A percentile compares a stretch with the other conserved stretches of the same genome.
phyloP scores from a whole-genome alignment of 371 early-diverging fungal genomes.

The Fennellomyces sp. region DNA sequence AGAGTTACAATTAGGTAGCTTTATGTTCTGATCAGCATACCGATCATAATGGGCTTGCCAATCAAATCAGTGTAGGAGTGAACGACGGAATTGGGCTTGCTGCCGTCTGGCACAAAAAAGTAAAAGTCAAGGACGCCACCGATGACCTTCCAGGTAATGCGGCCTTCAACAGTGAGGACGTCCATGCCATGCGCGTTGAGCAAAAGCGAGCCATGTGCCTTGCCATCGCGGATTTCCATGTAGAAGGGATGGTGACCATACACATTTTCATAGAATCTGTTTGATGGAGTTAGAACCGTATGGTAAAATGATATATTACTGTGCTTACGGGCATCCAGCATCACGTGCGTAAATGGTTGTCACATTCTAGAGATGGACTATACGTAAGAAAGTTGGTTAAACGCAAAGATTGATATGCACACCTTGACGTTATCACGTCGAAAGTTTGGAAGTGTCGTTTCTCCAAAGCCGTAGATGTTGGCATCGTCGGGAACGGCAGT shows the following conservation, averaged over 20 bases:
- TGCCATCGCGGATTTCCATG: conserved; percentile 68
- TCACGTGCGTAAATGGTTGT: conserved; percentile 66
- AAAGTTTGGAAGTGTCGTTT: conserved; percentile 31
- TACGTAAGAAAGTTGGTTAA: background rate
- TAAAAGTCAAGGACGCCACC: conserved; percentile 71
- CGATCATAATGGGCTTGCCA: conserved; percentile 65
- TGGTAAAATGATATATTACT: too few species aligned
- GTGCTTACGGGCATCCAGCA: conserved; percentile 45
- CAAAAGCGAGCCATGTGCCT: conserved; percentile 62
- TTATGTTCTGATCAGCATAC: background rate
- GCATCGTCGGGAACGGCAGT: conserved; percentile 54
- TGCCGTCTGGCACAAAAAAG: conserved; percentile 59
- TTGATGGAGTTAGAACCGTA: too few species aligned
- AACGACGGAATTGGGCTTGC: conserved; percentile 57
- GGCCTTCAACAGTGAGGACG: conserved; percentile 52
- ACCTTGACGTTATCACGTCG: conserved; percentile 4
- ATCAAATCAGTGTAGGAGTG: conserved; percentile 71
- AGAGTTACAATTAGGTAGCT: background rate
- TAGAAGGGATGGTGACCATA: conserved; percentile 81
- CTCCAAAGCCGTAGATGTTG: conserved; percentile 77
- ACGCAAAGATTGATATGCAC: background rate
- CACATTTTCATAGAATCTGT: conserved; percentile 54
- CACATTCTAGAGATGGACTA: conserved; percentile 16
- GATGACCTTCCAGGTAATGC: conserved; percentile 58
- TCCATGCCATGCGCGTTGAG: conserved; percentile 80